These are phyloP conservation scores for Tripidium arundinaceum DNA, from an alignment of 202 grass and related monocot genomes.

Conservation along the genomic window DNA sequence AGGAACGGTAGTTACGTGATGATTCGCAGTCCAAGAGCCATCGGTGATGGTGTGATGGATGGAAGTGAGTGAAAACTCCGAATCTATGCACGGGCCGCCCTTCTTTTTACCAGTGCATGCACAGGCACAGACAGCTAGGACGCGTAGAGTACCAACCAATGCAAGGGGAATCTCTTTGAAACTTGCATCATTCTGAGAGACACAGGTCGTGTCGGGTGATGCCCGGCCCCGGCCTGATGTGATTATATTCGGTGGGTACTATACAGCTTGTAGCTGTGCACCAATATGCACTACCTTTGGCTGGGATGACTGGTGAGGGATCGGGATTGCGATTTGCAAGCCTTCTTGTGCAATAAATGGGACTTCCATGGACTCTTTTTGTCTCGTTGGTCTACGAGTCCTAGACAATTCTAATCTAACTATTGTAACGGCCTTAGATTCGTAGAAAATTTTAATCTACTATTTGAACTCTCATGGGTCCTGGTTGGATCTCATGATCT, in stretches of 20 bases:
- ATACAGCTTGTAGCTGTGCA: background rate
- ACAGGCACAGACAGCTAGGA: background rate
- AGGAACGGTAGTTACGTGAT: background rate
- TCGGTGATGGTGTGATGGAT: background rate
- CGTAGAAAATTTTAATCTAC: no score
- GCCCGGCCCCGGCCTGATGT: background rate
- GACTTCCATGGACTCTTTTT: no score
- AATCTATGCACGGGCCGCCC: background rate
- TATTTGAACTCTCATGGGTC: no score
- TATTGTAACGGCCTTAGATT: no score
- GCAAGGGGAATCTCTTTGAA: constrained; percentile 21
- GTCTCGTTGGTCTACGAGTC: no score
- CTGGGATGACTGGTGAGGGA: no score
- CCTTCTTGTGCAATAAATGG: no score
- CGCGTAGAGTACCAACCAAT: background rate
- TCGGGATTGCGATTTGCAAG: background rate
- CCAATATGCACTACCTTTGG: background rate
- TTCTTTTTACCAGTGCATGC: background rate
- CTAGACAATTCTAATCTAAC: no score
- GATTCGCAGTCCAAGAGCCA: background rate
- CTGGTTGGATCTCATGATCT: no score
- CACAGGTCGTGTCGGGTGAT: constrained; percentile 6
- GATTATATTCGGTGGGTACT: background rate
- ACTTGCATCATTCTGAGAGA: constrained; percentile 21
- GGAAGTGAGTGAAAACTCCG: background rate